A percentile compares a stretch with the other conserved stretches of the same genome.
Evolutionary conservation across 1,284 basidiomycete species (phyloP).

Genomic region (Exsudoporus floridanus): DNA sequence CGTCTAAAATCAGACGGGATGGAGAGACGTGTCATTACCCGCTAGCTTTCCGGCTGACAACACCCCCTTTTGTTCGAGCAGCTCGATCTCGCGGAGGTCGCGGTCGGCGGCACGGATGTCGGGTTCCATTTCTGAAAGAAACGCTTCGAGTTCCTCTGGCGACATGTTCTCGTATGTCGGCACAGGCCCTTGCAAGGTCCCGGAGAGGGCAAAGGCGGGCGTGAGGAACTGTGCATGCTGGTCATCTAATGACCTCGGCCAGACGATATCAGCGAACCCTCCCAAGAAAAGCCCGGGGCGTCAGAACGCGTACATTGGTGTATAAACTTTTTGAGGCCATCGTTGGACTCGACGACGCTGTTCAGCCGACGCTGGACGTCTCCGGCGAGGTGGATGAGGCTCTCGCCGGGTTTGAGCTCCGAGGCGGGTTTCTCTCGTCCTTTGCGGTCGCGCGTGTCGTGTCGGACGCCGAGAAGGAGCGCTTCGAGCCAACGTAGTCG

Average conservation of each 20-base stretch:
- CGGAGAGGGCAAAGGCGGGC: conserved; percentile 70
- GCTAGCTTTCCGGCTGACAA: conserved; percentile 67
- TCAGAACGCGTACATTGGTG: conserved; percentile 51
- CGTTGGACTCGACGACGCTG: conserved; percentile 59
- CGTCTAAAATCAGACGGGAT: not conserved
- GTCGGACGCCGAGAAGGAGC: conserved; percentile 63
- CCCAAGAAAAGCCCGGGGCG: too few relatives aligned
- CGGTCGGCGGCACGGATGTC: conserved; percentile 78
- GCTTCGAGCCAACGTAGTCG: conserved; percentile 76
- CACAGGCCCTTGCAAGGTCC: conserved; percentile 44
- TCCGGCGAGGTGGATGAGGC: conserved; percentile 56
- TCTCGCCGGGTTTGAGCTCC: conserved; percentile 48
- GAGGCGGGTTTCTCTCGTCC: conserved; percentile 28
- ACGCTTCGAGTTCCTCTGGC: conserved; percentile 62
- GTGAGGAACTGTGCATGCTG: conserved; percentile 70
- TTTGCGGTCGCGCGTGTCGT: conserved; percentile 38
- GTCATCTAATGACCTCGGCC: conserved; percentile 50
- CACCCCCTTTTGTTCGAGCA: conserved; percentile 66
- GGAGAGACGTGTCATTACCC: conserved; percentile 38
- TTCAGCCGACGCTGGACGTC: conserved; percentile 59
- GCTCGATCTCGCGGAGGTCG: conserved; percentile 73
- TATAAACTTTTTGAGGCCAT: conserved; percentile 71
- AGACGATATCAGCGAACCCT: not conserved
- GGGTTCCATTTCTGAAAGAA: conserved; percentile 73
- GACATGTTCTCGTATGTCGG: conserved; percentile 65